Conservation (phyloP, 345 rosid genomes). For the Chamaenerion angustifolium region DNA sequence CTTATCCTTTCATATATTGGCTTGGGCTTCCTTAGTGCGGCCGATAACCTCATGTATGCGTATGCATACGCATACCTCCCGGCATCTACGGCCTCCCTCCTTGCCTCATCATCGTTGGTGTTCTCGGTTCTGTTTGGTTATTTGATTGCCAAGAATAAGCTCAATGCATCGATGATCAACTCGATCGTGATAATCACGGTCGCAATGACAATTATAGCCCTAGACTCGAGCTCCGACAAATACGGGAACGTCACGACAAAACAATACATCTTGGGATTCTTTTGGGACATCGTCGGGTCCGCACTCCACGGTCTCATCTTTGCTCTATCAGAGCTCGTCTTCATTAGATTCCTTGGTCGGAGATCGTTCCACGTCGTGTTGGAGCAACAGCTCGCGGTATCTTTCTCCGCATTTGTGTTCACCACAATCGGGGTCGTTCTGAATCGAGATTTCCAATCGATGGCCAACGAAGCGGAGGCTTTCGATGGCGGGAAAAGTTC, state of each 20-base stretch:
- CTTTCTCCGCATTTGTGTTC: conserved; percentile 46
- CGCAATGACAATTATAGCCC: conserved; percentile 54
- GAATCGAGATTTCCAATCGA: conserved; percentile 39
- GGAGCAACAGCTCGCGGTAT: conserved; percentile 82
- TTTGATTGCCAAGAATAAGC: conserved; percentile 49
- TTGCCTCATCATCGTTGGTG: conserved; percentile 66
- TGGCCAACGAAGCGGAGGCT: conserved; percentile 30
- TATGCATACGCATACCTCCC: conserved; percentile 85
- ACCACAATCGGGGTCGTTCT: conserved; percentile 51
- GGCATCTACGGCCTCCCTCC: conserved; percentile 73
- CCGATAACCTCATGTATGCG: conserved; percentile 75
- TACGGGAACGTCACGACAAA: conserved; percentile 28
- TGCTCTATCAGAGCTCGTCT: conserved; percentile 70
- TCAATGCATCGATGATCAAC: conserved; percentile 53
- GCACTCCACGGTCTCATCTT: conserved; percentile 79
- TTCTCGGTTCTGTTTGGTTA: conserved; percentile 64
- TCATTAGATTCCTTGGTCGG: conserved; percentile 51
- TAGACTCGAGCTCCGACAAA: conserved; percentile 66
- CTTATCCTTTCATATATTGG: conserved; percentile 42
- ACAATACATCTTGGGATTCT: conserved; percentile 55
- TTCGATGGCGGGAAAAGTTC: conserved; percentile 41
- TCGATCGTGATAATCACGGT: conserved; percentile 54
- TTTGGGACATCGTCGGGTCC: conserved; percentile 76
- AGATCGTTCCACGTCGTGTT: conserved; percentile 75
- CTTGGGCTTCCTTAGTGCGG: conserved; percentile 62